A percentile compares a stretch with the other conserved stretches of the same genome.
Evolutionary conservation across 2,329 filamentous ascomycete species (phyloP).

Genomic region (Ambrosiella beaveri): DNA sequence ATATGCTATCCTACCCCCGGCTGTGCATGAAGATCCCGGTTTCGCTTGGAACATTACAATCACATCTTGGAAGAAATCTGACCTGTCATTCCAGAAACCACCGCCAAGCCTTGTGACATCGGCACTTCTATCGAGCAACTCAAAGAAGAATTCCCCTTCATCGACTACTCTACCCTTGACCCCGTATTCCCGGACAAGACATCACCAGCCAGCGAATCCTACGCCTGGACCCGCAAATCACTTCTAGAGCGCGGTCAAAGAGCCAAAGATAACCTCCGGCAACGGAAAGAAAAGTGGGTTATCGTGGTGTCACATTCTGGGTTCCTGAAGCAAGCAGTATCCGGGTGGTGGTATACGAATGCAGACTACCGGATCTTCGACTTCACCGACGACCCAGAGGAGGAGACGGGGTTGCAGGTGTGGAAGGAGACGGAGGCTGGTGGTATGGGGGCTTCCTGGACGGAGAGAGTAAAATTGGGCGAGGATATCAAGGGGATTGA

Average conservation of each 20-base stretch:
- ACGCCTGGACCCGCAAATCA: conserved; percentile 34
- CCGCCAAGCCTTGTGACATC: conserved; percentile 41
- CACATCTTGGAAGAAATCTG: neutral
- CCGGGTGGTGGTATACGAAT: conserved; percentile 39
- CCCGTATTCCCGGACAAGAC: conserved; percentile 47
- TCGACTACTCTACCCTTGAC: conserved; percentile 41
- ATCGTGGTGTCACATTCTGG: conserved; percentile 49
- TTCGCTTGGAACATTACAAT: neutral
- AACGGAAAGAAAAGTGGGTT: conserved; percentile 41
- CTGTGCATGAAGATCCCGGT: neutral
- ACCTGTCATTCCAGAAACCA: conserved; percentile 27
- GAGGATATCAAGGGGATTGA: conserved; percentile 6
- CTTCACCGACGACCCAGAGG: conserved; percentile 20
- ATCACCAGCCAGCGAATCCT: conserved; percentile 26
- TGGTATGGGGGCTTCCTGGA: conserved; percentile 22
- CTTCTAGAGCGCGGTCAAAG: conserved; percentile 38
- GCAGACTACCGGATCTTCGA: conserved; percentile 48
- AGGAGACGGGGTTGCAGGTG: conserved; percentile 25
- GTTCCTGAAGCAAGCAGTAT: conserved; percentile 41
- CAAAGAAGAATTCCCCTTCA: conserved; percentile 30
- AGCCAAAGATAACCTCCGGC: conserved; percentile 31
- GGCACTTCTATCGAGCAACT: conserved; percentile 32
- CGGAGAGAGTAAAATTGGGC: conserved; percentile 18
- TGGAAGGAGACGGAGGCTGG: conserved; percentile 24
- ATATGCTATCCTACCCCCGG: neutral